Percentiles rank a stretch among this genome's conserved stretches.
Conservation (phyloP, 1,139 yeast genomes). For the Tardiomyces blankii region DNA sequence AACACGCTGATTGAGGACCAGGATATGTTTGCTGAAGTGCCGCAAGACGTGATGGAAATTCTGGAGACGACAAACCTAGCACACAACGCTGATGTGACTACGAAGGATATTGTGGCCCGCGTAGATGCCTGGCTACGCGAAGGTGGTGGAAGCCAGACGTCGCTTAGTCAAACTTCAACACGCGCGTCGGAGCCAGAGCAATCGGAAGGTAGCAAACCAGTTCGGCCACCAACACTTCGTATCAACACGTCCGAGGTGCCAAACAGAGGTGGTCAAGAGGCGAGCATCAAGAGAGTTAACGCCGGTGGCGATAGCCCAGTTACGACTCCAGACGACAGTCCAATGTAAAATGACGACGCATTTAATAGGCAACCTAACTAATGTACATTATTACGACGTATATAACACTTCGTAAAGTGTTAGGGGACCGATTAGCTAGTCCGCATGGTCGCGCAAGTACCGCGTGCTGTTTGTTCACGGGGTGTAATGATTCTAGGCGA, state of each 20-base stretch:
- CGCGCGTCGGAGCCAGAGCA: background rate
- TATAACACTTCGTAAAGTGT: too few species aligned
- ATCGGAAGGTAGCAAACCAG: background rate
- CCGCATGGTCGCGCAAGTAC: too few species aligned
- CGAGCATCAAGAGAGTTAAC: background rate
- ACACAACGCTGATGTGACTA: slow-evolving; percentile 14
- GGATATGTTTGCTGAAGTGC: slow-evolving; percentile 71
- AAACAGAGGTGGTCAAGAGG: background rate
- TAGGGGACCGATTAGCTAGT: too few species aligned
- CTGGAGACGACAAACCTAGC: slow-evolving; percentile 20
- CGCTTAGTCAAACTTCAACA: background rate
- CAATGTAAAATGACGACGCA: background rate
- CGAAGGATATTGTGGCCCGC: slow-evolving; percentile 22
- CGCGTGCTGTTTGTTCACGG: too few species aligned
- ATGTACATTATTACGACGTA: too few species aligned
- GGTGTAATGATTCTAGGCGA: too few species aligned
- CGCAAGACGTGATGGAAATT: slow-evolving; percentile 35
- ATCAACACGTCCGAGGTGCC: background rate
- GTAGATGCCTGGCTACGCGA: slow-evolving; percentile 10
- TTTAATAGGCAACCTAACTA: too few species aligned
- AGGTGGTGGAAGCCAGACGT: background rate
- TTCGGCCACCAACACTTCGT: background rate
- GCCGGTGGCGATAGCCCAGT: background rate
- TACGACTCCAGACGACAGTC: background rate
- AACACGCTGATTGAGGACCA: slow-evolving; percentile 75